These are phyloP conservation scores for Lathyrus oleraceus DNA, from an alignment of 306 rosid species.

Conservation along the genomic window DNA sequence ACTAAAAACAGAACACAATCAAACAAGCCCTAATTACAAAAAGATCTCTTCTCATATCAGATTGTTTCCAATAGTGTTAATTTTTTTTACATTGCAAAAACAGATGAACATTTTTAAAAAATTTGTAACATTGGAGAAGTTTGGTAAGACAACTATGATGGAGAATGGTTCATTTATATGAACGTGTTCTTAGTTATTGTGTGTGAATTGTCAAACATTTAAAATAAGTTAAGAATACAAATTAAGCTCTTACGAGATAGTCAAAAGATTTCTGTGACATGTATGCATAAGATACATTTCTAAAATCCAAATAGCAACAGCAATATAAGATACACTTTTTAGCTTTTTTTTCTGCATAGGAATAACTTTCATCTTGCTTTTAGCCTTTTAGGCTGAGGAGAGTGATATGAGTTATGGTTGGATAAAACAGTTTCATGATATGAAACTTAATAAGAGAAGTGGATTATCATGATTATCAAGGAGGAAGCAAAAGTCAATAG, in stretches of 20 bases:
- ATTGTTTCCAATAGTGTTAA: too few species aligned
- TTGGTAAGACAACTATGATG: neutral
- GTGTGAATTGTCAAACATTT: too few species aligned
- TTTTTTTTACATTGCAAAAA: too few species aligned
- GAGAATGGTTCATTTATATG: neutral
- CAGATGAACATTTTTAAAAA: too few species aligned
- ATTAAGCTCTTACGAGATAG: neutral
- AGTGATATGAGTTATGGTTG: slow-evolving; percentile 7
- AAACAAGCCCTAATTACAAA: too few species aligned
- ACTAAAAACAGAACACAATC: too few species aligned
- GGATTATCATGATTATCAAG: slow-evolving; percentile 40
- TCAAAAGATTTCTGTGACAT: neutral
- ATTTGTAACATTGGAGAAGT: neutral
- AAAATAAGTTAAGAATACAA: too few species aligned
- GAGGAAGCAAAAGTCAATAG: slow-evolving; percentile 38
- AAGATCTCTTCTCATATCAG: too few species aligned
- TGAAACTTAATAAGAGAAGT: slow-evolving; percentile 25
- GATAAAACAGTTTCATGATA: slow-evolving; percentile 27
- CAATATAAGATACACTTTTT: neutral
- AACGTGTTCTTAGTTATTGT: too few species aligned
- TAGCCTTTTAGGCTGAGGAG: slow-evolving; percentile 3
- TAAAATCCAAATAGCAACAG: slow-evolving; percentile 27
- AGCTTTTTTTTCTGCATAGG: neutral
- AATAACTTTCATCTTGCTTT: neutral
- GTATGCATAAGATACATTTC: slow-evolving; percentile 20